A percentile compares a stretch with the other conserved stretches of the same genome.
These are phyloP conservation scores for Stephanodiscus triporus DNA, from an alignment of 108 stramenopile genomes.

Conservation along the genomic window DNA sequence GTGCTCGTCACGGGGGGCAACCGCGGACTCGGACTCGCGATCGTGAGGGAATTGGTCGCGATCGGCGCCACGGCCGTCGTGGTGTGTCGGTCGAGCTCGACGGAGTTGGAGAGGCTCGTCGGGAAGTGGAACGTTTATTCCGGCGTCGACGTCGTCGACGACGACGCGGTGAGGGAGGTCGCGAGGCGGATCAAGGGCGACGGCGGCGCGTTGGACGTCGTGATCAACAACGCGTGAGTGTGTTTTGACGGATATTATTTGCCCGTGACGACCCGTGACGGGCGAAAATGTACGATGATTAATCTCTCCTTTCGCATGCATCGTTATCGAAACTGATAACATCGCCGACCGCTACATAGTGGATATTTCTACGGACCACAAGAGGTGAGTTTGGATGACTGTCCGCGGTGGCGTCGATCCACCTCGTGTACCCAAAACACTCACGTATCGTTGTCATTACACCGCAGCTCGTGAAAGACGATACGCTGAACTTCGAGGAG, in stretches of 20 bases:
- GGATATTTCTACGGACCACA: slow-evolving; percentile 87
- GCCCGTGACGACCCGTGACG: too few species aligned
- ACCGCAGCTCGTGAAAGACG: slow-evolving; percentile 51
- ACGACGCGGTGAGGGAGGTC: slow-evolving; percentile 68
- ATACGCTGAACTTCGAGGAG: slow-evolving; percentile 83
- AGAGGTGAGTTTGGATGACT: slow-evolving; percentile 41
- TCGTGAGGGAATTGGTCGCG: slow-evolving; percentile 74
- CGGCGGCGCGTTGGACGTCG: slow-evolving; percentile 76
- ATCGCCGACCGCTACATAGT: too few species aligned
- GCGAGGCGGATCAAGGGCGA: slow-evolving; percentile 66
- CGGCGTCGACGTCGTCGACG: slow-evolving; percentile 86
- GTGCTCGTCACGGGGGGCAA: slow-evolving; percentile 90
- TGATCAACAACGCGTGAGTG: slow-evolving; percentile 77
- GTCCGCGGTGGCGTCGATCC: neutral
- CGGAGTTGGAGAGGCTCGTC: slow-evolving; percentile 64
- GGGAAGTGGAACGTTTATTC: slow-evolving; percentile 76
- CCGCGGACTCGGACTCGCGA: slow-evolving; percentile 83
- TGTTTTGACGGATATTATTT: neutral
- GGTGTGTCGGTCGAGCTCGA: slow-evolving; percentile 59
- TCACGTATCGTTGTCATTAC: neutral
- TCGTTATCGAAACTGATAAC: neutral
- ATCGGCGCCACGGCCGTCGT: slow-evolving; percentile 83
- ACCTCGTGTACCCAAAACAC: neutral
- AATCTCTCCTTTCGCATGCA: neutral
- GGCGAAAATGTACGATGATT: neutral